Evolutionary conservation across 192 early-diverging fungal species (phyloP), one percentile per base, ranked within the genome.

Genomic region (Coemansia sp.): DNA sequence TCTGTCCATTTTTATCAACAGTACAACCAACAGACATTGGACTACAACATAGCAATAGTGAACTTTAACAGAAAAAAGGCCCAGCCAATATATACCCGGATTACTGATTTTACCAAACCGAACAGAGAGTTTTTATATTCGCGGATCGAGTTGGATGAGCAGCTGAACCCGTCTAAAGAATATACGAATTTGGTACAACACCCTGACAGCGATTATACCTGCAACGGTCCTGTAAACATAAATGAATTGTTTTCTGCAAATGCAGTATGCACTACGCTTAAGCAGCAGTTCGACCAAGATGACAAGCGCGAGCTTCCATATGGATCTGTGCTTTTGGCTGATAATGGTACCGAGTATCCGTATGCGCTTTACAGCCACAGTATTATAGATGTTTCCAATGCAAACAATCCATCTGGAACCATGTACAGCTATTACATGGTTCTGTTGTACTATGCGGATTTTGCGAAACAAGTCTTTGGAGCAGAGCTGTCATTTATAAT

Each of bases 281-380:
- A 48, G 55, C 11, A 15, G 55, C 55, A 34, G 34, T 56, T 56
- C 34, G 28, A 33, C 22, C 20, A 33, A 22, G 33, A 33, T 2
- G 55, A 8, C 9, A 56, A 12, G 5, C 22, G 33, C 32, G 22
- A 33, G 28, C 28, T 56, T 11, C 55, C 55, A 3, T 56, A 56
- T 56, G 55, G 55, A 33, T 28, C 55, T 14, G 20, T 34, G 55
- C 28, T 56, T 2, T 8, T 34, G 9, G n/a, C 11, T 8, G 55
- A 14, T 32, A 32, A 6, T n/a, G 34, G 34, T 28, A 34, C 22
- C 8, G 6, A 56, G 55, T 56, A 56, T 32, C 5, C 33, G 22
- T 56, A 56, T 33, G 55, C 55, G 2, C 55, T 56, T 14, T 56
- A 56, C n/a, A 56, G 55, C 55, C 55, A 56, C 55, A 56, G 55